Percentiles rank a stretch among this genome's conserved stretches.
Evolutionary conservation across 805 yeast genomes (phyloP).

Genomic region (Henningerozyma blattae): DNA sequence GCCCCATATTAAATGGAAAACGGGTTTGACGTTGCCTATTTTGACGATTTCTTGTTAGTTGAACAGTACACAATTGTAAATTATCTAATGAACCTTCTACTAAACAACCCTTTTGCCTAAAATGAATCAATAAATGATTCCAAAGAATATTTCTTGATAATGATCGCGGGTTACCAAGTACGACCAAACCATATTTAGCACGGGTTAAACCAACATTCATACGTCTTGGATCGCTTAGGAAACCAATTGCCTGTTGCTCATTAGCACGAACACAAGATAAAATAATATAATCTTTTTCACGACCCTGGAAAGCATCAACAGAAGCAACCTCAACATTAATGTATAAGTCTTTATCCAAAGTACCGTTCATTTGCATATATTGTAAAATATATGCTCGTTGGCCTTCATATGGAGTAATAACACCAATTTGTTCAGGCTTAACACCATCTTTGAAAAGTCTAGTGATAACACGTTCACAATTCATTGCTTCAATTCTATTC

Average conservation of each 20-base stretch:
- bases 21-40: slow-evolving; percentile 9
- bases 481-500: slow-evolving; percentile 83
- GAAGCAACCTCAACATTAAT: slow-evolving; percentile 76
- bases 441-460: slow-evolving; percentile 67
- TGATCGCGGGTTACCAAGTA: slow-evolving; percentile 77
- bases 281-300: slow-evolving; percentile 88
- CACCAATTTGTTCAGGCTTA: slow-evolving; percentile 73
- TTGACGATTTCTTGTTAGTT: slow-evolving; percentile 24
- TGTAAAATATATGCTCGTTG: slow-evolving; percentile 75
- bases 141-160: slow-evolving; percentile 61
- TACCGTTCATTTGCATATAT: slow-evolving; percentile 63
- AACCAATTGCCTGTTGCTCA: slow-evolving; percentile 63
- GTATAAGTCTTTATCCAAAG: slow-evolving; percentile 53
- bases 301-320: slow-evolving; percentile 98
- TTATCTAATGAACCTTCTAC: slow-evolving; percentile 85
- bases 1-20: slow-evolving; percentile 13
- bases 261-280: slow-evolving; percentile 93
- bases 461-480: slow-evolving; percentile 69
- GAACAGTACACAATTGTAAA: slow-evolving; percentile 60
- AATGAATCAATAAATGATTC: slow-evolving; percentile 67
- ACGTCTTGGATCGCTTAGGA: slow-evolving; percentile 75
- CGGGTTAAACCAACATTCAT: slow-evolving; percentile 83
- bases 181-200: slow-evolving; percentile 69
- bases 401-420: slow-evolving; percentile 90
- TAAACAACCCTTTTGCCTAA: slow-evolving; percentile 71